Percentiles rank a stretch among this genome's conserved stretches.
phyloP scores from a whole-genome alignment of 1,139 yeast genomes.

The Saccharomyces uvarum region DNA sequence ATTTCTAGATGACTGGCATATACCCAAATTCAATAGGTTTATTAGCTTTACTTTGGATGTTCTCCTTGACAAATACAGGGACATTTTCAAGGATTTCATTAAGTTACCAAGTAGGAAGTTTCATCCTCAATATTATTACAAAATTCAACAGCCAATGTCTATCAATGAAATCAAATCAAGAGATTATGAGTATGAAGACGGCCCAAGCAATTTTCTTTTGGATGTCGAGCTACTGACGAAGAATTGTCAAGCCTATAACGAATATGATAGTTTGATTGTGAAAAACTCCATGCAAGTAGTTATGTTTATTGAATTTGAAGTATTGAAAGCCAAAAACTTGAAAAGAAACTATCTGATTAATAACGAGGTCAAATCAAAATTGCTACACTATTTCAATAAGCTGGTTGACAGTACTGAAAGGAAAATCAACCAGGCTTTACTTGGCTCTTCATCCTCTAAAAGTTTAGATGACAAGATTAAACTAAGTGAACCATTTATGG shows the following conservation, averaged over 20 bases:
- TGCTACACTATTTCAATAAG: conserved; percentile 32
- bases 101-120: conserved; percentile 65
- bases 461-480: conserved; percentile 26
- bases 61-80: conserved; percentile 27
- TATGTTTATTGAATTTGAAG: conserved; percentile 28
- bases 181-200: conserved; percentile 37
- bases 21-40: conserved; percentile 28
- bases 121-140: conserved; percentile 75
- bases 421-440: conserved; percentile 24
- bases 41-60: conserved; percentile 31
- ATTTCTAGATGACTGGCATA: conserved; percentile 29
- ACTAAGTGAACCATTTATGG: conserved; percentile 50
- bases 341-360: conserved; percentile 28
- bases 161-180: conserved; percentile 50
- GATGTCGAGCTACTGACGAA: conserved; percentile 52
- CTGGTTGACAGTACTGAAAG: conserved; percentile 38
- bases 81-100: conserved; percentile 48
- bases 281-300: conserved; percentile 41
- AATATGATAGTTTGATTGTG: conserved; percentile 55
- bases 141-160: conserved; percentile 60
- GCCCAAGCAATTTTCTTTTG: conserved; percentile 35
- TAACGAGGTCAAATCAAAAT: conserved; percentile 23
- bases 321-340: conserved; percentile 30
- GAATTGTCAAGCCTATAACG: conserved; percentile 58
- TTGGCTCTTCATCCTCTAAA: conserved; percentile 12